Conservation (phyloP, 345 rosid species). For the Salix suchowensis region DNA sequence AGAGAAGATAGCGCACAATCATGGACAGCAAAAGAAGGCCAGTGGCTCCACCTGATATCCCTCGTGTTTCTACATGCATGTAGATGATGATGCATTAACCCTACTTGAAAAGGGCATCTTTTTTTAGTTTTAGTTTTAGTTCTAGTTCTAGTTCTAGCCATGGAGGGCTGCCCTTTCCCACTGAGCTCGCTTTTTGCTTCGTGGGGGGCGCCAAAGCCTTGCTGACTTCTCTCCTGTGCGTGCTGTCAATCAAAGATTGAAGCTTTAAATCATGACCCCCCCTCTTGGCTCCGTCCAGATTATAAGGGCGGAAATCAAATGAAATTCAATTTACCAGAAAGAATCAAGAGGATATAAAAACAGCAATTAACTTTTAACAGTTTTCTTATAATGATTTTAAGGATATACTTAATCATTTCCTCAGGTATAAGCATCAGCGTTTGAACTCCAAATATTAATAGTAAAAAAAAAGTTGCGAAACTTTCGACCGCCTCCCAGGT, state of each 20-base stretch:
- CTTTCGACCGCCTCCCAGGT: too few species aligned
- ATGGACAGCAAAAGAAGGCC: background rate
- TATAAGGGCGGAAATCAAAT: background rate
- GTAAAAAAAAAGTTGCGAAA: too few species aligned
- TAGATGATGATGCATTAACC: background rate
- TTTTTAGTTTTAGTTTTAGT: background rate
- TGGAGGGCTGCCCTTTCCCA: background rate
- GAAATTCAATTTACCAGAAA: background rate
- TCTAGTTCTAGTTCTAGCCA: background rate
- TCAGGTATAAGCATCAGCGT: too few species aligned
- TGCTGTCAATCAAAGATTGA: background rate
- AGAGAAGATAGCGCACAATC: conserved; percentile 6
- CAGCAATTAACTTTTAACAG: too few species aligned
- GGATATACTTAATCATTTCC: too few species aligned
- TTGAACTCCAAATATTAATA: too few species aligned
- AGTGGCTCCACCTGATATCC: background rate
- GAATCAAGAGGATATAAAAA: background rate
- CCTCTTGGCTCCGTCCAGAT: background rate
- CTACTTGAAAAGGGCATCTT: background rate
- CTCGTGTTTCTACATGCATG: background rate
- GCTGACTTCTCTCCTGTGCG: background rate
- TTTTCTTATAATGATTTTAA: too few species aligned
- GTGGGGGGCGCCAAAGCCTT: background rate
- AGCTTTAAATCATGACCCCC: conserved; percentile 1
- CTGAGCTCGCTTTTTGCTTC: background rate